phyloP scores from a whole-genome alignment of 129 eudicot genomes.

The Chrysanthemum makinoi region DNA sequence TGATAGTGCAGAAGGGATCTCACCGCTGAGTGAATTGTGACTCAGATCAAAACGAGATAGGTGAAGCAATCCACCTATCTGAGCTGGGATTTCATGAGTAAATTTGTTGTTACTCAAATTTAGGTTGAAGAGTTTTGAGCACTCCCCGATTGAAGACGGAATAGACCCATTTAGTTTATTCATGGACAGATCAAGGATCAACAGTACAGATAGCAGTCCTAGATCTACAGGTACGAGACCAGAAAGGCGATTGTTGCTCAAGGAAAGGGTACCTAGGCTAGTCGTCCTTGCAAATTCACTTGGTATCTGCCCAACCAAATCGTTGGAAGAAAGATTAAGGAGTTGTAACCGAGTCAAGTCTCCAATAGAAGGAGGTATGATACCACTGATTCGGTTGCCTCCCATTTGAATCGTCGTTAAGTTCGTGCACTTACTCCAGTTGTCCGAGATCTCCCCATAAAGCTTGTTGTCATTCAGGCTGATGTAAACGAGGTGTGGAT shows the following conservation, averaged over 20 bases:
- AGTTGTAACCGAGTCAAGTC: too few relatives aligned
- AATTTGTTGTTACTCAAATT: slow-evolving; percentile 21
- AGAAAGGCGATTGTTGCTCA: slow-evolving; percentile 29
- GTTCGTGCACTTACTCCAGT: too few relatives aligned
- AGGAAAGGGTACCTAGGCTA: slow-evolving; percentile 6
- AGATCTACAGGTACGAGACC: slow-evolving; percentile 36
- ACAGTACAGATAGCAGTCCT: slow-evolving; percentile 20
- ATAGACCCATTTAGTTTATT: slow-evolving; percentile 31
- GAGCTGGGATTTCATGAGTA: slow-evolving; percentile 7
- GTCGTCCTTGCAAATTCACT: slow-evolving; percentile 21
- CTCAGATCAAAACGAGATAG: slow-evolving; percentile 18
- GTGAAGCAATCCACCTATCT: not conserved
- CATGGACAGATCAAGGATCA: slow-evolving; percentile 23
- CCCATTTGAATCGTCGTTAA: too few relatives aligned
- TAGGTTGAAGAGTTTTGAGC: slow-evolving; percentile 6
- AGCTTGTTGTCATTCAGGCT: too few relatives aligned
- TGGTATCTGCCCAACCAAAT: slow-evolving; percentile 16
- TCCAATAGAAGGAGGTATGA: too few relatives aligned
- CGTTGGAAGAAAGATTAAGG: too few relatives aligned
- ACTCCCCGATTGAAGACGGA: slow-evolving; percentile 9
- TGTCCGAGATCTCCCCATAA: too few relatives aligned
- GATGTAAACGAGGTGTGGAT: too few relatives aligned
- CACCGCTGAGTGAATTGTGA: slow-evolving; percentile 16
- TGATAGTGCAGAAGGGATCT: slow-evolving; percentile 19
- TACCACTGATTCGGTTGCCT: too few relatives aligned